Base-by-base conservation (phyloP, 306 rosid genomes). In the Ochetophila trinervis region DNA sequence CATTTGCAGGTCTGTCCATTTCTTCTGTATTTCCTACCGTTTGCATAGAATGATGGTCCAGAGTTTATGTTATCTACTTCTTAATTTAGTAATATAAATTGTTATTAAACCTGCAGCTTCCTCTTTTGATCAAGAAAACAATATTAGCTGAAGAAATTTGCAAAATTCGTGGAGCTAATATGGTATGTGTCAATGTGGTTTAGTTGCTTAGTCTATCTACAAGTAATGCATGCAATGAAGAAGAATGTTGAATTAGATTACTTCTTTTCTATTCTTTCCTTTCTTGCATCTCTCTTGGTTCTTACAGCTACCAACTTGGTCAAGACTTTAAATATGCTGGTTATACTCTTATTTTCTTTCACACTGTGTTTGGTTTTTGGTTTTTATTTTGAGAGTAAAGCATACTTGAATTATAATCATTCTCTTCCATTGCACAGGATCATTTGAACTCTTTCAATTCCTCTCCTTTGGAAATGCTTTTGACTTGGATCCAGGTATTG, bases 401-500 rank as follows among this genome's bases (percentile, higher is more conserved):
- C 3, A 22, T n/a, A n/a, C 15, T 67, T 67, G 64, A 73, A 32
- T 35, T 40, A 19, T 27, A 58, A 17, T 65, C 8, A 18, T 40
- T 62, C 61, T 74, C 63, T 64, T 69, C 35, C 59, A 48, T 66
- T 63, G 70, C 40, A 53, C 86, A 92, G 96, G 92, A 77, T 70
- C 69, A 60, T 30, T 57, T 59, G 60, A 69, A 52, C 62, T 51
- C 44, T 70, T 72, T 56, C 64, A 80, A 75, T 63, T 84, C 81
- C 48, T 70, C 84, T 63, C 78, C 87, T 53, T 74, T 87, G 84
- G 93, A 89, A 37, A 59, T 92, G 84, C 82, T 92, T 75, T 78
- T 92, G 71, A 81, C 71, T 71, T 92, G 96, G 96, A 83, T 89
- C 65, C 90, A 92, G 98, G 98, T 92, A 82, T 45, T 51, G 35